Evolutionary conservation across 169 alveolate species (phyloP).

Genomic region (Plasmodium berghei): DNA sequence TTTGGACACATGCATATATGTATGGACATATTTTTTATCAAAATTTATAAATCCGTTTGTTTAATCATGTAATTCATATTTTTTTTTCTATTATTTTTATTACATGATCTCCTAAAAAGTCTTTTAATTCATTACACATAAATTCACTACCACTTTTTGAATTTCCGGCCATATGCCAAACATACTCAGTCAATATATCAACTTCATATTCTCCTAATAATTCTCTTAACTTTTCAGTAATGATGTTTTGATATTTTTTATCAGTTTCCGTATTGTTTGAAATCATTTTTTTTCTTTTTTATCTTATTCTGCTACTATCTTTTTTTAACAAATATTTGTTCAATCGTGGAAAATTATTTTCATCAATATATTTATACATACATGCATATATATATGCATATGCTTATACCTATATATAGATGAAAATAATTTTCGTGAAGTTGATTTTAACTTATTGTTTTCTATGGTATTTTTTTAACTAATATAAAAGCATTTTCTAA

Average conservation of each 20-base stretch:
- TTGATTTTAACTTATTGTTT: background rate
- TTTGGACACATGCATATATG: background rate
- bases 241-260: constrained; percentile 44
- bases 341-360: background rate
- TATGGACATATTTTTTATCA: background rate
- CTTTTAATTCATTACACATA: constrained; percentile 60
- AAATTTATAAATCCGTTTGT: too few relatives aligned
- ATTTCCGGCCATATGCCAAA: constrained; percentile 76
- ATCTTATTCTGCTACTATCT: background rate
- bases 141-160: constrained; percentile 42
- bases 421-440: background rate
- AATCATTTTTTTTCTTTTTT: constrained; percentile 29
- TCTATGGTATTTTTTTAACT: too few relatives aligned
- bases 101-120: constrained; percentile 75
- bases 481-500: too few relatives aligned
- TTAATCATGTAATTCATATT: background rate
- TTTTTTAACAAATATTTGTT: background rate
- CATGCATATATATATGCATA: background rate
- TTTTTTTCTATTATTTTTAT: background rate
- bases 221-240: constrained; percentile 63
- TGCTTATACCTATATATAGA: background rate
- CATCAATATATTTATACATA: background rate
- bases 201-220: constrained; percentile 74
- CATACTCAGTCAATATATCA: constrained; percentile 71
- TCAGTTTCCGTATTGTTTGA: constrained; percentile 32